Percentiles rank a stretch among this genome's conserved stretches.
Conservation (phyloP, 495 filamentous ascomycete species). For the Apodospora peruviana region DNA sequence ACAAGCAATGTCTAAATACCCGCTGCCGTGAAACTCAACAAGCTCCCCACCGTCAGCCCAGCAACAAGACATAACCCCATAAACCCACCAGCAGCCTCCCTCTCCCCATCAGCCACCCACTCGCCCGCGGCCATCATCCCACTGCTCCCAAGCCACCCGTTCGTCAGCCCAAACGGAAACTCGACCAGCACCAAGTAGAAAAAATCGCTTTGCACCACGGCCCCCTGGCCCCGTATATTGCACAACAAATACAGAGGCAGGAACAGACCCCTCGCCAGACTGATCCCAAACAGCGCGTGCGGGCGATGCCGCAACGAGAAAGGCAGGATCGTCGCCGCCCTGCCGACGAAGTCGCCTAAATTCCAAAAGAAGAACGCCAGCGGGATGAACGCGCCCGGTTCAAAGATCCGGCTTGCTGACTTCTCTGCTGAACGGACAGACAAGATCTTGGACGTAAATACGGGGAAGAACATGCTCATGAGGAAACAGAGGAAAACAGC, state of each 20-base stretch:
- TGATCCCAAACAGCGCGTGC: slow-evolving; percentile 53
- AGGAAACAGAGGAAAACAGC: slow-evolving; percentile 73
- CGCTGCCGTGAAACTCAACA: slow-evolving; percentile 76
- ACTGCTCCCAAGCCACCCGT: slow-evolving; percentile 76
- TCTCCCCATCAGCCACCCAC: slow-evolving; percentile 72
- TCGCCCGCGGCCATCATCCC: slow-evolving; percentile 87
- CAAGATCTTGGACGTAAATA: slow-evolving; percentile 78
- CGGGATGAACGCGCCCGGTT: slow-evolving; percentile 75
- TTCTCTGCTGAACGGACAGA: slow-evolving; percentile 54
- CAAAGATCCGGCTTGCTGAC: slow-evolving; percentile 50
- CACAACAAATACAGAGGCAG: slow-evolving; percentile 86
- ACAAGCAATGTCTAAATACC: slow-evolving; percentile 26
- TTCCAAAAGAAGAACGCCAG: slow-evolving; percentile 94
- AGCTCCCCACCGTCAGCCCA: slow-evolving; percentile 77
- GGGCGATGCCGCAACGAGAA: slow-evolving; percentile 57
- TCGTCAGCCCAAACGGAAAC: slow-evolving; percentile 74
- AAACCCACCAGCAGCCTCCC: slow-evolving; percentile 85
- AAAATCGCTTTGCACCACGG: slow-evolving; percentile 67
- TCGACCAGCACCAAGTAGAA: slow-evolving; percentile 87
- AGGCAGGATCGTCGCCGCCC: slow-evolving; percentile 63
- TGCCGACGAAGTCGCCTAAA: slow-evolving; percentile 72
- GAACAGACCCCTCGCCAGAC: slow-evolving; percentile 60
- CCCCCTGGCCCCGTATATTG: slow-evolving; percentile 68
- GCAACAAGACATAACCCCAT: slow-evolving; percentile 86
- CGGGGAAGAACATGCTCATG: slow-evolving; percentile 89